phyloP scores from a whole-genome alignment of 169 alveolate genomes.

The Sarcocystis neurona region DNA sequence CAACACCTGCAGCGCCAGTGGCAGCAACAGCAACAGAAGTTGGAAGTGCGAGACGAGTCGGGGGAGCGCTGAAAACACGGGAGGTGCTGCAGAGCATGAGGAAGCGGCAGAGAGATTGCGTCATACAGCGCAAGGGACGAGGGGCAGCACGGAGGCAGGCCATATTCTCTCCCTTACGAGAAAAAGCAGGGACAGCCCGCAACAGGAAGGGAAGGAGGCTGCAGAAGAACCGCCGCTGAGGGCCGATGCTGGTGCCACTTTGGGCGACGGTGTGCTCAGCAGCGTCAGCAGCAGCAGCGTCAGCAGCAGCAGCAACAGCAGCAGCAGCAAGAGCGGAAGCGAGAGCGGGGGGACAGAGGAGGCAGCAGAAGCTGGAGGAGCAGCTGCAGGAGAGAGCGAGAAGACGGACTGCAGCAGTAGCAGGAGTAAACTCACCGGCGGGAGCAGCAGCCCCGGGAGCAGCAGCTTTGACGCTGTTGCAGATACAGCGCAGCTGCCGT shows the following conservation, averaged over 20 bases:
- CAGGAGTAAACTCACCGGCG: no score
- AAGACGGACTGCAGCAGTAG: no score
- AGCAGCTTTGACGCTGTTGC: no score
- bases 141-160: slow-evolving; percentile 21
- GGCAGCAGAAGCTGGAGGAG: no score
- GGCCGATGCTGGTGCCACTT: not conserved
- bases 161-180: slow-evolving; percentile 1
- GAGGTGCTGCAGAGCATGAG: not conserved
- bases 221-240: slow-evolving; percentile 14
- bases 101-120: not conserved
- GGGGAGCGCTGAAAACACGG: slow-evolving; percentile 12
- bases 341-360: no score
- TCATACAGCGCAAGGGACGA: not conserved
- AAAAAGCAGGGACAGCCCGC: not conserved
- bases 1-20: not conserved
- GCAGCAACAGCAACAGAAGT: slow-evolving; percentile 35
- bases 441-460: no score
- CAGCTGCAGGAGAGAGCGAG: no score
- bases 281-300: slow-evolving; percentile 6
- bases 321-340: slow-evolving; percentile 35
- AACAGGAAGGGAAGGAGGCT: slow-evolving; percentile 24
- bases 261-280: not conserved
- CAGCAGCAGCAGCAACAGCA: slow-evolving; percentile 19
- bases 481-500: no score
- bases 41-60: not conserved